Percentiles rank a stretch among this genome's conserved stretches.
Conservation (phyloP, 2,329 filamentous ascomycete genomes). For the Cercospora nicotianae region DNA sequence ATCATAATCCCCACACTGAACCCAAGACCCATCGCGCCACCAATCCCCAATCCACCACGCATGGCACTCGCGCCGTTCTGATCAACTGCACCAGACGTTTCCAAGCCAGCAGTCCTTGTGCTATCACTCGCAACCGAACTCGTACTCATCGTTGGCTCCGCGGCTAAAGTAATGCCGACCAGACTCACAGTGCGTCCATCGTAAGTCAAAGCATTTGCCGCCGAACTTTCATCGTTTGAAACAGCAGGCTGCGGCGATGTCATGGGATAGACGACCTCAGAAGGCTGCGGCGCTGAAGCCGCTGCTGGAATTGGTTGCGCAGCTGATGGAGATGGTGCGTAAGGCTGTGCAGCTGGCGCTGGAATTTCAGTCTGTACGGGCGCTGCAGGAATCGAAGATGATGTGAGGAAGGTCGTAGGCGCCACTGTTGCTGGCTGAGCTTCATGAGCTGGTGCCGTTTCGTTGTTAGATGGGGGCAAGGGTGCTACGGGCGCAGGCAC, state of each 20-base stretch:
- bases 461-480: not conserved
- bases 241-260: not conserved
- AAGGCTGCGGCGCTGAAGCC: not conserved
- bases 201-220: constrained; percentile 9
- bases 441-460: not conserved
- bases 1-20: not conserved
- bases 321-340: not conserved
- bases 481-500: not conserved
- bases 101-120: not conserved
- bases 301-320: not conserved
- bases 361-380: not conserved
- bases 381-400: not conserved
- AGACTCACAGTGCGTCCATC: constrained; percentile 18
- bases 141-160: constrained; percentile 7
- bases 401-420: not conserved
- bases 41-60: not conserved
- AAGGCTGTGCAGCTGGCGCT: not conserved
- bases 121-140: not conserved
- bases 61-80: not conserved
- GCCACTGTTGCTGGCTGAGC: not conserved
- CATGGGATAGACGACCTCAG: not conserved
- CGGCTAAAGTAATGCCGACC: constrained; percentile 18
- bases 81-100: not conserved
- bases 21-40: not conserved
- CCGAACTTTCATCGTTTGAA: not conserved